Conservation (phyloP, 139 green algal species). For the Chlorella sorokiniana region DNA sequence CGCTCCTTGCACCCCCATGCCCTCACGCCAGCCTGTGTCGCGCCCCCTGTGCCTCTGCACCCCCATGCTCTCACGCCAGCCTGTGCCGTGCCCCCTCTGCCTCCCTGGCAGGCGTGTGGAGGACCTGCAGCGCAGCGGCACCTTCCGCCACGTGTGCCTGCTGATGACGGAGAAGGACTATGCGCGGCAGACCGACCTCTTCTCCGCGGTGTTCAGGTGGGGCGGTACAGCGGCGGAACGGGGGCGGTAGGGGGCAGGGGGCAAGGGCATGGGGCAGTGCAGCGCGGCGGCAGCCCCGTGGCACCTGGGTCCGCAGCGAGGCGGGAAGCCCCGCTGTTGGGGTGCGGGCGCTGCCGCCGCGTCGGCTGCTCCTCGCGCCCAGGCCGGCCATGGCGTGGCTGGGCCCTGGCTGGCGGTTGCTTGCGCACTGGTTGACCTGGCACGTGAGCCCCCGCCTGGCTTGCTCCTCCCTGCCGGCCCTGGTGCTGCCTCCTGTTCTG, state of each 20-base stretch:
- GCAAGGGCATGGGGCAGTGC: not conserved
- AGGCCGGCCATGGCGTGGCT: too few relatives aligned
- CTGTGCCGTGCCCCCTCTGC: not conserved
- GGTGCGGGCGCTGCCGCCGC: too few relatives aligned
- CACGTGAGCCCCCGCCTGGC: too few relatives aligned
- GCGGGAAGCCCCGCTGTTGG: too few relatives aligned
- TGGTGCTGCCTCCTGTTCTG: not conserved
- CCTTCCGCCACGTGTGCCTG: constrained; percentile 41
- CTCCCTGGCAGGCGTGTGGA: constrained; percentile 3
- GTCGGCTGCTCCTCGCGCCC: too few relatives aligned
- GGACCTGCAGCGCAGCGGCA: constrained; percentile 15
- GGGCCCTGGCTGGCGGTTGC: too few relatives aligned
- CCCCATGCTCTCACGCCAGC: not conserved
- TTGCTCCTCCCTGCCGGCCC: not conserved
- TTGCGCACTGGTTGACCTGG: too few relatives aligned
- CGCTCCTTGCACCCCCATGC: too few relatives aligned
- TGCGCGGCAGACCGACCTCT: constrained; percentile 42
- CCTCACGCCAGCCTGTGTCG: too few relatives aligned
- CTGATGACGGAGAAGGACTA: constrained; percentile 55
- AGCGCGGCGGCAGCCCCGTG: too few relatives aligned
- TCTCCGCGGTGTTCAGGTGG: constrained; percentile 36
- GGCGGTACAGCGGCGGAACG: not conserved
- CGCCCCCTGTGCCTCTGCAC: not conserved
- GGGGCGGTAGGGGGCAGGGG: not conserved
- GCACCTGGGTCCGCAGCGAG: too few relatives aligned